Percentiles rank a stretch among this genome's conserved stretches.
Evolutionary conservation across 2,329 filamentous ascomycete genomes (phyloP).

Genomic region (Xylaria sp.): DNA sequence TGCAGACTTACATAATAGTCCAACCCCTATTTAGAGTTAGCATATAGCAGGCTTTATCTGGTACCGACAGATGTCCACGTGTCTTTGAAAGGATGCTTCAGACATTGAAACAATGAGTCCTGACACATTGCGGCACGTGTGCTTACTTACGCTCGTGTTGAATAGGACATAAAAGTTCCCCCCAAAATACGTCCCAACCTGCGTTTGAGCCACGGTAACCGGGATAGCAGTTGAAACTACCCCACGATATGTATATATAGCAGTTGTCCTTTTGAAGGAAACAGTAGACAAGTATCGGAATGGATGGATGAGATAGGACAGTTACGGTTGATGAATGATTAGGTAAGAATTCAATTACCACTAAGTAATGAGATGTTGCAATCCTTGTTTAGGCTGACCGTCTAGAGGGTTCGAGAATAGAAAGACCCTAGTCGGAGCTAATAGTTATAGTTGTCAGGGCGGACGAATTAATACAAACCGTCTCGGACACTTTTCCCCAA

Average conservation of each 20-base stretch:
- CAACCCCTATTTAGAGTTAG: no score
- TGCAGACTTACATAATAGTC: no score
- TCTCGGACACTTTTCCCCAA: conserved; percentile 29
- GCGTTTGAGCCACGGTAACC: background rate
- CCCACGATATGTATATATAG: background rate
- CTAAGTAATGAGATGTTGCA: conserved; percentile 25
- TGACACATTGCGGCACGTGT: background rate
- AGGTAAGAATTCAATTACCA: background rate
- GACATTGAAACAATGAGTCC: background rate
- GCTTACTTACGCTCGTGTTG: background rate
- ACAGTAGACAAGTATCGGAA: background rate
- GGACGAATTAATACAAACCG: conserved; percentile 18
- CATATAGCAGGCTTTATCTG: no score
- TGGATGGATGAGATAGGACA: no score
- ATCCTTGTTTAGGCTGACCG: conserved; percentile 10
- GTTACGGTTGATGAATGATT: background rate
- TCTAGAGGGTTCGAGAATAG: background rate
- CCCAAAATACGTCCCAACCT: background rate
- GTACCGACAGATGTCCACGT: background rate
- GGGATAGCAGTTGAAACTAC: background rate
- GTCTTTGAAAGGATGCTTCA: background rate
- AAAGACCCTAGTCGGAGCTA: background rate
- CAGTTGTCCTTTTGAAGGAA: background rate
- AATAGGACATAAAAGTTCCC: no score
- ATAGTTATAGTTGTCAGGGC: background rate